These are phyloP conservation scores for Sporothrix humicola DNA, from an alignment of 2,329 filamentous ascomycete genomes.

Conservation along the genomic window DNA sequence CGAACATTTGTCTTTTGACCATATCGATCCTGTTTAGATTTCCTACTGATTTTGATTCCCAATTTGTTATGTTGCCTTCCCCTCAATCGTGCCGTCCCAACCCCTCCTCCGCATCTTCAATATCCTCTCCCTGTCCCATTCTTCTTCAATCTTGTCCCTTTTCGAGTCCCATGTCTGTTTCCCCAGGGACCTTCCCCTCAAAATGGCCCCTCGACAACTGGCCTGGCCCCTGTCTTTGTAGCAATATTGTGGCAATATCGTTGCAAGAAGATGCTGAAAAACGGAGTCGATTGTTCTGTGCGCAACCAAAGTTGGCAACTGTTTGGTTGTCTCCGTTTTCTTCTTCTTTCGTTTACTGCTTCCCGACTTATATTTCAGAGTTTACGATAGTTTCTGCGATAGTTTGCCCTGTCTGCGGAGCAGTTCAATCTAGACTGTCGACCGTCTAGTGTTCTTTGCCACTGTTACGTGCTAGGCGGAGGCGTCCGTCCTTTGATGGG, in stretches of 20 bases:
- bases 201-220: neutral
- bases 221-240: neutral
- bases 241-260: neutral
- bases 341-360: neutral
- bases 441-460: neutral
- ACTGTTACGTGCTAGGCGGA: conserved; percentile 10
- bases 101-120: conserved; percentile 20
- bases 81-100: neutral
- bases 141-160: neutral
- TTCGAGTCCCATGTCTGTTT: neutral
- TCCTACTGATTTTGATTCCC: too few relatives aligned
- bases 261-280: neutral
- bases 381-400: neutral
- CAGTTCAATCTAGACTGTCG: neutral
- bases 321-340: conserved; percentile 26
- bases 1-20: neutral
- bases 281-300: conserved; percentile 22
- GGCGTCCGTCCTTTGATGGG: neutral
- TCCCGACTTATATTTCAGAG: neutral
- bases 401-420: too few relatives aligned
- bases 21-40: neutral
- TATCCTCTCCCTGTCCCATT: neutral
- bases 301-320: conserved; percentile 19
- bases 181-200: conserved; percentile 17
- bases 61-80: neutral